These are phyloP conservation scores for Podila minutissima DNA, from an alignment of 192 early-diverging fungal species.

Conservation along the genomic window DNA sequence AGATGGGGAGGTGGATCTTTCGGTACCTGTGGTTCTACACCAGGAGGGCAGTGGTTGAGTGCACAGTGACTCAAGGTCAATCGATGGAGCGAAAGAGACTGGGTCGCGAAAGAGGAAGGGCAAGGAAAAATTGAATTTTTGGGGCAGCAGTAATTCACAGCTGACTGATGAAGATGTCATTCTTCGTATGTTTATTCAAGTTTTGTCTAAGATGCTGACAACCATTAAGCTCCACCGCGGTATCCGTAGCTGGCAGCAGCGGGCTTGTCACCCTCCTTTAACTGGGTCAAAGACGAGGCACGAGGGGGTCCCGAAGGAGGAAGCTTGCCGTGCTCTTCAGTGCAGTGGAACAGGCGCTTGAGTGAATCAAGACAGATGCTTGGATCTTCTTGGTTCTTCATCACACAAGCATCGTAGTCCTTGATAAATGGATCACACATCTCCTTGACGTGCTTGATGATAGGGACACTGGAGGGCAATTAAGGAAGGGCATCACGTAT, in stretches of 20 bases:
- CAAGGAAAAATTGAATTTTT: too few species aligned
- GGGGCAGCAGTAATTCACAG: too few species aligned
- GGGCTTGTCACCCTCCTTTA: conserved; percentile 13
- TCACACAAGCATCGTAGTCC: conserved; percentile 62
- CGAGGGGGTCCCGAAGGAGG: conserved; percentile 41
- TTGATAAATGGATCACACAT: conserved; percentile 61
- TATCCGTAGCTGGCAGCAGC: conserved; percentile 29
- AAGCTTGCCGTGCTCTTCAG: conserved; percentile 56
- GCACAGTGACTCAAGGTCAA: too few species aligned
- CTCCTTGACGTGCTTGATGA: conserved; percentile 67
- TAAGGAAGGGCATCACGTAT: background rate
- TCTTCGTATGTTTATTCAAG: too few species aligned
- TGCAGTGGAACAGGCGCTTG: conserved; percentile 63
- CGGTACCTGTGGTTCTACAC: too few species aligned
- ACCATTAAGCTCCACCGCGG: conserved; percentile 19
- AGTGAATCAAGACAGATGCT: conserved; percentile 59
- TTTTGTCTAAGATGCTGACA: too few species aligned
- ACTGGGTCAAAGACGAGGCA: background rate
- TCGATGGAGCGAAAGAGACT: too few species aligned
- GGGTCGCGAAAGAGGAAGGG: too few species aligned
- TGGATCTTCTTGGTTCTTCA: conserved; percentile 59
- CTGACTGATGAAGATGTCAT: too few species aligned
- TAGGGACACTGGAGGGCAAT: conserved; percentile 54
- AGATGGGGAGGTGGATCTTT: too few species aligned
- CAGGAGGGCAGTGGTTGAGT: too few species aligned